Evolutionary conservation across 495 filamentous ascomycete genomes (phyloP), one percentile per base, ranked within the genome.

Genomic region (Hypoxylon crocopeplum): DNA sequence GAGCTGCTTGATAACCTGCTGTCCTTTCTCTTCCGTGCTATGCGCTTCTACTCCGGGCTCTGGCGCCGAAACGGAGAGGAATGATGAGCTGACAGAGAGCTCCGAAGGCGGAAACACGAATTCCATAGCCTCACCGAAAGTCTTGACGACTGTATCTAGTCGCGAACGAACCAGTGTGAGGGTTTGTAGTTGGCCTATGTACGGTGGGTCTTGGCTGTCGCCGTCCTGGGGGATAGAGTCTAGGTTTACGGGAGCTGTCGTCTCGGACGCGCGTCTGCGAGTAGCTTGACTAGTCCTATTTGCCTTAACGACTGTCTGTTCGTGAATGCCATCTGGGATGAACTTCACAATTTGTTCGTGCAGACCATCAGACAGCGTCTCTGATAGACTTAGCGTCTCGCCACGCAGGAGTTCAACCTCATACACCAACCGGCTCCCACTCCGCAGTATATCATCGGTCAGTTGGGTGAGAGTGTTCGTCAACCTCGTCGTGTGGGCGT

Each of bases 351-450:
- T 84, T 50, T 92, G 88, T 2, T 84, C 79, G 8, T 83, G 78
- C 19, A 96, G 72, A 0, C 79, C 77, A 55, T 93, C 90, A 0
- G 84, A 84, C 54, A 98, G 73, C 5, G 88, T 77, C 58, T 97
- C 92, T 0, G 88, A 86, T 37, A 96, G 72, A 24, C 85, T 82
- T 13, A 90, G 77, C 0, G 91, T 86, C 68, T 98, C 94, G 46
- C 93, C 93, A 5, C 92, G 86, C 7, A 98, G 74, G 6, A 98
- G 83, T 68, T 98, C 94, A 7, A 98, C 93, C 66, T 97, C 91
- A 72, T 98, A 98, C 20, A 92, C 90, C 16, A 98, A 78, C 7
- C 95, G 83, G 55, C 88, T 86, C 17, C 91, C 88, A 59, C 90
- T 87, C 39, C 94, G 85, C 15, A 98, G 78, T 55, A 98, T 97